Evolutionary conservation across 169 alveolate species (phyloP).

Genomic region (Cryptosporidium sp.): DNA sequence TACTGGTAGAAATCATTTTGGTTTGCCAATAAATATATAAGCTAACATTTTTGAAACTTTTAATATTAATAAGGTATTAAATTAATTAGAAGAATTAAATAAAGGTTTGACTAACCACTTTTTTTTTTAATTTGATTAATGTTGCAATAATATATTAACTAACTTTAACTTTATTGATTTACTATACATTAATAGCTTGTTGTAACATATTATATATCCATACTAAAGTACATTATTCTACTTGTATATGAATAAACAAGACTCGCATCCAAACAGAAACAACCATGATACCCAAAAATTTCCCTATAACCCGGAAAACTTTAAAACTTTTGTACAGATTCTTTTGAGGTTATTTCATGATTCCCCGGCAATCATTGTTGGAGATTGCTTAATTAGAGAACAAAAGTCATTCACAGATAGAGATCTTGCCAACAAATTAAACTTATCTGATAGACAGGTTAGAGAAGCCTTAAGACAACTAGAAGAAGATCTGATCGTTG

Average conservation of each 20-base stretch:
- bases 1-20: neutral
- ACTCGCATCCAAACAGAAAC: slow-evolving; percentile 17
- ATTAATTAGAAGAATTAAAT: neutral
- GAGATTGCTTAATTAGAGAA: slow-evolving; percentile 70
- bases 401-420: slow-evolving; percentile 65
- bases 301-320: slow-evolving; percentile 60
- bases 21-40: neutral
- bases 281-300: slow-evolving; percentile 20
- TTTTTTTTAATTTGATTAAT: too few species aligned
- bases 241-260: slow-evolving; percentile 38
- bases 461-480: slow-evolving; percentile 64
- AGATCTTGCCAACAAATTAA: slow-evolving; percentile 52
- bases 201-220: too few species aligned
- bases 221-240: neutral
- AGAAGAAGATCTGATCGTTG: slow-evolving; percentile 58
- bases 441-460: slow-evolving; percentile 59
- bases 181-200: neutral
- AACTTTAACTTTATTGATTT: neutral
- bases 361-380: slow-evolving; percentile 64
- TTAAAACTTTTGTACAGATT: slow-evolving; percentile 62
- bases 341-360: slow-evolving; percentile 50
- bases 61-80: neutral
- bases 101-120: neutral
- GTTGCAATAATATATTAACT: neutral
- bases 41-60: too few species aligned